Evolutionary conservation across 2,329 filamentous ascomycete species (phyloP).

Genomic region (Ophiostoma quercus): DNA sequence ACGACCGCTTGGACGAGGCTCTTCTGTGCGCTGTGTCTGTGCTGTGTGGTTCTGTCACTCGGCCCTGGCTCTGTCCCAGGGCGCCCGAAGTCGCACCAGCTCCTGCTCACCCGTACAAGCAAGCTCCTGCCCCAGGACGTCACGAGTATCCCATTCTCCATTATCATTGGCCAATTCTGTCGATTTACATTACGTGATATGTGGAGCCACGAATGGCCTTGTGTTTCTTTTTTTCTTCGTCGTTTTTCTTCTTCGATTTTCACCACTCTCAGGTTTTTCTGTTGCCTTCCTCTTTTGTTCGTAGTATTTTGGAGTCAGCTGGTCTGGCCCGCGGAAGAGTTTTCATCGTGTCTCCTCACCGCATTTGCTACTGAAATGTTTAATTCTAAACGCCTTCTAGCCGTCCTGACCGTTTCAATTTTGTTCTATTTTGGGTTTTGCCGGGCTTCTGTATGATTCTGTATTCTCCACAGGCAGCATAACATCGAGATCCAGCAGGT

Average conservation of each 20-base stretch:
- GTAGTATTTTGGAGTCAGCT: constrained; percentile 22
- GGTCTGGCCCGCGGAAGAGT: constrained; percentile 19
- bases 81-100: not conserved
- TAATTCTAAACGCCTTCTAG: not conserved
- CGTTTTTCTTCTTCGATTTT: not conserved
- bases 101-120: no score
- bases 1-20: no score
- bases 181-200: not conserved
- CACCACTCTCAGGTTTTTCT: not conserved
- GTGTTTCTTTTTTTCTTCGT: not conserved
- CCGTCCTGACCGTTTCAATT: not conserved
- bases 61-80: not conserved
- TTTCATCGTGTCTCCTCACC: constrained; percentile 13
- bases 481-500: not conserved
- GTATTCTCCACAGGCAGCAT: not conserved
- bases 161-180: not conserved
- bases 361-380: not conserved
- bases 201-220: not conserved
- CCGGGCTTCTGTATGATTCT: not conserved
- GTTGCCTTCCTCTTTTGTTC: constrained; percentile 1
- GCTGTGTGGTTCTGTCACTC: not conserved
- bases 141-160: not conserved
- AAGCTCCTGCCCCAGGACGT: not conserved
- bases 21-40: not conserved
- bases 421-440: not conserved